These are phyloP conservation scores for Russula lepida DNA, from an alignment of 768 basidiomycete genomes.

Conservation along the genomic window DNA sequence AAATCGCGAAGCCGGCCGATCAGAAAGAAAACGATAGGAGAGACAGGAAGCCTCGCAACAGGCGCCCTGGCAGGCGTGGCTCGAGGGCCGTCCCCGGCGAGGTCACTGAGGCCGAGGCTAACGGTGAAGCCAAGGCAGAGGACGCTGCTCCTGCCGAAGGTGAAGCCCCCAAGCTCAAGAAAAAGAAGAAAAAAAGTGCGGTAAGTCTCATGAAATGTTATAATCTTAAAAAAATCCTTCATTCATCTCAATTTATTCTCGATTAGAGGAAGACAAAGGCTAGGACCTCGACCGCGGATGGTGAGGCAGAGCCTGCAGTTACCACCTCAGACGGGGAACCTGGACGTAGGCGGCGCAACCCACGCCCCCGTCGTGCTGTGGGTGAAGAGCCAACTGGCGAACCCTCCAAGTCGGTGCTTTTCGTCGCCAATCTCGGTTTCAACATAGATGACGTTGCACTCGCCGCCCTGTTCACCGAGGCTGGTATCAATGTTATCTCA, in stretches of 20 bases:
- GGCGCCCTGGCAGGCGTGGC: constrained; percentile 79
- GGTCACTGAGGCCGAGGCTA: constrained; percentile 83
- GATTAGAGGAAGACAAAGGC: constrained; percentile 38
- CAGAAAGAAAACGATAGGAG: constrained; percentile 79
- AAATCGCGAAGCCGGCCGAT: constrained; percentile 86
- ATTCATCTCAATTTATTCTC: constrained; percentile 35
- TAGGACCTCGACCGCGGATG: constrained; percentile 29
- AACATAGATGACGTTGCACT: constrained; percentile 81
- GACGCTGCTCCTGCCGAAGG: constrained; percentile 44
- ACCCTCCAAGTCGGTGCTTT: constrained; percentile 82
- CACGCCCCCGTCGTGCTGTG: constrained; percentile 55
- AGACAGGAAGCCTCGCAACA: constrained; percentile 60
- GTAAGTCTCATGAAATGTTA: constrained; percentile 30
- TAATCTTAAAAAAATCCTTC: constrained; percentile 23
- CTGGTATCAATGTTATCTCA: constrained; percentile 70
- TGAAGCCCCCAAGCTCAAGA: constrained; percentile 60
- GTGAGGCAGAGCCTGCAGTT: constrained; percentile 33
- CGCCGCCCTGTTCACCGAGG: constrained; percentile 74
- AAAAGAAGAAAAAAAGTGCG: constrained; percentile 67
- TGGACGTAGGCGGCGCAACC: constrained; percentile 47
- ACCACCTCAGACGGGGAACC: constrained; percentile 37
- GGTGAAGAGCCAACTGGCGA: constrained; percentile 84
- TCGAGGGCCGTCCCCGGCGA: constrained; percentile 82
- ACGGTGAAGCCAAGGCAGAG: constrained; percentile 58
- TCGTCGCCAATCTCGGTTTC: constrained; percentile 98